Evolutionary conservation across 805 yeast genomes (phyloP), one percentile per base, ranked within the genome.

Genomic region (Ogataea haglerorum): DNA sequence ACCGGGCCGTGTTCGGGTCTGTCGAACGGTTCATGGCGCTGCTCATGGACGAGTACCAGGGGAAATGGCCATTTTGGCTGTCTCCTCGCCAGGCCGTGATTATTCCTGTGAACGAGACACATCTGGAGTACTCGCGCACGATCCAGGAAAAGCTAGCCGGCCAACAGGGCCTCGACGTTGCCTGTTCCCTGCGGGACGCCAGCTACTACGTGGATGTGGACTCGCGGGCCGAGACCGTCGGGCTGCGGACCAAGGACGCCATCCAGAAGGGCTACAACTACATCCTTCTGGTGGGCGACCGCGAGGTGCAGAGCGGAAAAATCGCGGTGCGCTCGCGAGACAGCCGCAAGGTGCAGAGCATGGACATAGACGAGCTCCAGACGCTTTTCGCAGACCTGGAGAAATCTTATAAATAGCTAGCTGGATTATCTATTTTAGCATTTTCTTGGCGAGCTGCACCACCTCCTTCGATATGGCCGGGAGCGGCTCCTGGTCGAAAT

Each of bases 1-100:
- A 93, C 58, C 72, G 99, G 41, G 99, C 99, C 0, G 88, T 91
- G 2, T 87, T 88, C 59, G 99, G 99, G 0, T 89, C 97, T 0
- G 71, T 93, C 7, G 99, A 93, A 61, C 72, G 99, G 54, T 93
- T 93, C 57, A 66, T 93, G 65, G 96, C 98, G 2, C 75, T 93
- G 44, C 68, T 93, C 45, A 79, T 93, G 38, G 98, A 93, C 59
- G 95, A 90, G 49, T 87, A 80, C 60, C 76, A 78, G 42, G 99
- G 98, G 0, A 82, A 82, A 51, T 93, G 98, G 98, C 99, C 99
- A 8, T 89, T 93, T 59, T 93, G 99, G 99, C 58, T 93, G 31
- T 87, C 83, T 48, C 97, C 98, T 6, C 73, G 95, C 47, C 99
- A 93, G 60, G 93, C 91, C 0, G 71, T 85, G 28, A 71, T 93